These are phyloP conservation scores for Pelargonium fulgidum DNA, from an alignment of 441 rosid genomes.

Conservation along the genomic window DNA sequence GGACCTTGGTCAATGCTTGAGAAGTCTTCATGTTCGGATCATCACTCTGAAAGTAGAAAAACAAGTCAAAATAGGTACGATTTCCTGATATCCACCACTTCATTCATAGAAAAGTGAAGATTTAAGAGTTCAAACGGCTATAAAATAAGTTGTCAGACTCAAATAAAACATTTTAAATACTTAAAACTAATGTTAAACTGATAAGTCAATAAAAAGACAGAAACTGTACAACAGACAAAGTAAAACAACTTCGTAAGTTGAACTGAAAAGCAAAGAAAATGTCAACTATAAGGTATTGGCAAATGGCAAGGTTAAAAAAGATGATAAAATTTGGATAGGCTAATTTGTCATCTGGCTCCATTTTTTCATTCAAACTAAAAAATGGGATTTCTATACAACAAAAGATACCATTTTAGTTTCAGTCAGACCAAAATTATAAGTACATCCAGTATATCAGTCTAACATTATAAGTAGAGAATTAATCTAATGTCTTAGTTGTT, in stretches of 20 bases:
- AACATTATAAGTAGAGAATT: too few relatives aligned
- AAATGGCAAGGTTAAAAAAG: background rate
- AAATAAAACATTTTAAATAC: too few relatives aligned
- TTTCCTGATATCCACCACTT: too few relatives aligned
- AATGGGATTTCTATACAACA: too few relatives aligned
- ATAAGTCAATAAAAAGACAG: too few relatives aligned
- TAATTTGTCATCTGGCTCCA: background rate
- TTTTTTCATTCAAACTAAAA: background rate
- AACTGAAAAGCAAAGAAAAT: background rate
- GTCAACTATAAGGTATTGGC: background rate
- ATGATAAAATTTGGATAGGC: background rate
- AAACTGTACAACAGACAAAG: constrained; percentile 7
- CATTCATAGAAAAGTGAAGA: too few relatives aligned
- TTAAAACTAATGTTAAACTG: too few relatives aligned
- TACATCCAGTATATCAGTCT: background rate
- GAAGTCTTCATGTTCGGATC: constrained; percentile 86
- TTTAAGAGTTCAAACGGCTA: too few relatives aligned
- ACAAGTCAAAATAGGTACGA: background rate
- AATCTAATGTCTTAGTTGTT: too few relatives aligned
- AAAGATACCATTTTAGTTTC: background rate
- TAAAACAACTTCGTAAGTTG: background rate
- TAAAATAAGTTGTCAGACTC: too few relatives aligned
- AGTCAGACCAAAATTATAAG: background rate
- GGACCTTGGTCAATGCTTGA: constrained; percentile 70
- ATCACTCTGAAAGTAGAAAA: constrained; percentile 42